Percentiles rank a stretch among this genome's conserved stretches.
phyloP scores from a whole-genome alignment of 2,329 filamentous ascomycete species.

The Diatrype stigma region DNA sequence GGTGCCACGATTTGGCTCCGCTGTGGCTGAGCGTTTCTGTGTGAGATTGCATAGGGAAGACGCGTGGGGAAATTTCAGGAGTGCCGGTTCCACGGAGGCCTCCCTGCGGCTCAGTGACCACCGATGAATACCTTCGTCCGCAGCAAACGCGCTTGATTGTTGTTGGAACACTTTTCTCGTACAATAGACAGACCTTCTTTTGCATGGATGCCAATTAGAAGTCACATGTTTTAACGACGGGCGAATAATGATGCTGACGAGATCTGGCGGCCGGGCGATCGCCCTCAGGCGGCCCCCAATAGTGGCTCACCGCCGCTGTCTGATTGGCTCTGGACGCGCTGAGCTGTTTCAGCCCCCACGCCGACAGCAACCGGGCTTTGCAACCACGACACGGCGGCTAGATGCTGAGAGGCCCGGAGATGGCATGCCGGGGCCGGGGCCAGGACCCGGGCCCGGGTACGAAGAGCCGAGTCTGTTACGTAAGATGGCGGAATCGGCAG shows the following conservation, averaged over 20 bases:
- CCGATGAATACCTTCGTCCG: no score
- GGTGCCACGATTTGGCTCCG: not conserved
- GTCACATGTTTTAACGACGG: not conserved
- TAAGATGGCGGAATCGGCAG: constrained; percentile 71
- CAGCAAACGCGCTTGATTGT: no score
- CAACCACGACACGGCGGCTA: not conserved
- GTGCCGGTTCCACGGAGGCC: not conserved
- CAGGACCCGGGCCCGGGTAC: constrained; percentile 25
- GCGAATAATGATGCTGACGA: constrained; percentile 2
- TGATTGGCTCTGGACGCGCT: constrained; percentile 5
- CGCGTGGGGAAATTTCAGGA: not conserved
- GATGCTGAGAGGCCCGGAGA: not conserved
- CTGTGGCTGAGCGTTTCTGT: not conserved
- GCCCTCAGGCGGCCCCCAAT: not conserved
- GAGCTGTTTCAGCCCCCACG: constrained; percentile 11
- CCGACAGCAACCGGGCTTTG: not conserved
- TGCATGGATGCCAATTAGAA: no score
- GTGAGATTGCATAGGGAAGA: not conserved
- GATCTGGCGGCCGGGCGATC: constrained; percentile 1
- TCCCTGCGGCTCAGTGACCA: not conserved
- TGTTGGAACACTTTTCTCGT: no score
- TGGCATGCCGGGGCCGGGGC: constrained; percentile 1
- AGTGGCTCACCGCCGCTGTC: not conserved
- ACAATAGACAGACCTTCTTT: no score
- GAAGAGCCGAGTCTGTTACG: constrained; percentile 33